These are phyloP conservation scores for Aspergillus neotritici DNA, from an alignment of 2,329 filamentous ascomycete genomes.

Conservation along the genomic window DNA sequence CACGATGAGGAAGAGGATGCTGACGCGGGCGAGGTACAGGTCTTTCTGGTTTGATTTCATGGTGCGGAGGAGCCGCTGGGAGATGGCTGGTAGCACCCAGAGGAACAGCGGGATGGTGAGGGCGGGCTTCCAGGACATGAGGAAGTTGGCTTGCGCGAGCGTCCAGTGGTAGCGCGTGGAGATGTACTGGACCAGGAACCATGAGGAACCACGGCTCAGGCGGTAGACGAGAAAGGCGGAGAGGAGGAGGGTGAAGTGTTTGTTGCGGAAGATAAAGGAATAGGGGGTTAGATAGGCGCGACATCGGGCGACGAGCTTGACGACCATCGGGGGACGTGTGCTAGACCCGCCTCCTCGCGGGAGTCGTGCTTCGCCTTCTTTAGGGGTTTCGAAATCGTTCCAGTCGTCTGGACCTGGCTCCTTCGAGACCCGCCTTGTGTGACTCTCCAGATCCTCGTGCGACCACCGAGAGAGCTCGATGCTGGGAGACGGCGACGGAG, in stretches of 20 bases:
- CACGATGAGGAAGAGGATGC: constrained; percentile 40
- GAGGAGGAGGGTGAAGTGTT: constrained; percentile 39
- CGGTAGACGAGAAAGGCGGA: constrained; percentile 45
- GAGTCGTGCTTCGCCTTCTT: constrained; percentile 8
- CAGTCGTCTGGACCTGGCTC: constrained; percentile 16
- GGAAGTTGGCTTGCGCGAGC: constrained; percentile 39
- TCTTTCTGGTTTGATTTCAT: constrained; percentile 40
- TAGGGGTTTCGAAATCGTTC: constrained; percentile 7
- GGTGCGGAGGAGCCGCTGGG: constrained; percentile 33
- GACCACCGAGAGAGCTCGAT: constrained; percentile 30
- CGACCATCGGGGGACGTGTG: constrained; percentile 4
- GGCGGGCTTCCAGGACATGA: constrained; percentile 44
- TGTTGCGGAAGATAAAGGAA: constrained; percentile 36
- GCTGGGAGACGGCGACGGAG: constrained; percentile 6
- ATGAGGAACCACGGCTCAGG: constrained; percentile 44
- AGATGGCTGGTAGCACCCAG: constrained; percentile 41
- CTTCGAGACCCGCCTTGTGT: constrained; percentile 12
- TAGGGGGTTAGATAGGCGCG: constrained; percentile 33
- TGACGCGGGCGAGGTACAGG: constrained; percentile 42
- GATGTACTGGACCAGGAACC: constrained; percentile 48
- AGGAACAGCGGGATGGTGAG: constrained; percentile 46
- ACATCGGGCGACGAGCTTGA: constrained; percentile 15
- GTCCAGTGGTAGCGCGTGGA: constrained; percentile 48
- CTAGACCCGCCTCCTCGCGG: too few species aligned
- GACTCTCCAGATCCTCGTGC: constrained; percentile 9